Conservation (phyloP, 2,329 filamentous ascomycete genomes). For the Rhynchosporium graminicola region DNA sequence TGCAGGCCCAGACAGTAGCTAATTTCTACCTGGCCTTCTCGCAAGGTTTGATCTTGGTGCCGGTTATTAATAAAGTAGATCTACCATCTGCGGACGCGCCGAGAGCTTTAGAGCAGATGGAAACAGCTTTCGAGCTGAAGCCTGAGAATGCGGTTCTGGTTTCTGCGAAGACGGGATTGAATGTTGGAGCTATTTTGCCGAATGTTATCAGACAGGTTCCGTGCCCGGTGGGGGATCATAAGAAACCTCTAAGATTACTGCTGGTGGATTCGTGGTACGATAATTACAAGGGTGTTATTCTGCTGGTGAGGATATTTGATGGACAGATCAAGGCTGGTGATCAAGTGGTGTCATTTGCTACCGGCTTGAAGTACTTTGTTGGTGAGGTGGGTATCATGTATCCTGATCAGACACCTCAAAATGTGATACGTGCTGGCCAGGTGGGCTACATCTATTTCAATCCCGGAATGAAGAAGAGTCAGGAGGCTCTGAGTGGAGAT, state of each 20-base stretch:
- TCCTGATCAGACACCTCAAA: constrained; percentile 81
- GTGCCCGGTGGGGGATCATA: constrained; percentile 71
- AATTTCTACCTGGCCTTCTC: constrained; percentile 98
- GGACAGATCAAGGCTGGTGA: constrained; percentile 82
- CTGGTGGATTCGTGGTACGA: constrained; percentile 99
- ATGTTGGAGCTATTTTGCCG: constrained; percentile 81
- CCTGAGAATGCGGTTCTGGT: constrained; percentile 73
- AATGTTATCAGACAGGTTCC: constrained; percentile 85
- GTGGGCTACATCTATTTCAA: constrained; percentile 98
- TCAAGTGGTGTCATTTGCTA: constrained; percentile 83
- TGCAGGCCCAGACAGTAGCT: constrained; percentile 96
- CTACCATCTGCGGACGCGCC: constrained; percentile 86
- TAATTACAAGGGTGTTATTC: constrained; percentile 88
- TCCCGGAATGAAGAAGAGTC: constrained; percentile 94
- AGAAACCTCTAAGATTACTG: constrained; percentile 76
- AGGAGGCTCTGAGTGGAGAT: constrained; percentile 94
- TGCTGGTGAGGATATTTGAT: constrained; percentile 89
- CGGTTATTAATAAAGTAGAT: constrained; percentile 96
- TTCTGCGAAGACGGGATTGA: constrained; percentile 91
- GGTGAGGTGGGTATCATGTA: constrained; percentile 98
- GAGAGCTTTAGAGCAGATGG: constrained; percentile 82
- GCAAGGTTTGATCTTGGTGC: constrained; percentile 81
- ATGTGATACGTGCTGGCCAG: constrained; percentile 80
- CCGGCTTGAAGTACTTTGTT: constrained; percentile 84
- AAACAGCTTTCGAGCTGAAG: constrained; percentile 84